Evolutionary conservation across 192 early-diverging fungal species (phyloP), one percentile per base, ranked within the genome.

Genomic region (Mortierella claussenii): DNA sequence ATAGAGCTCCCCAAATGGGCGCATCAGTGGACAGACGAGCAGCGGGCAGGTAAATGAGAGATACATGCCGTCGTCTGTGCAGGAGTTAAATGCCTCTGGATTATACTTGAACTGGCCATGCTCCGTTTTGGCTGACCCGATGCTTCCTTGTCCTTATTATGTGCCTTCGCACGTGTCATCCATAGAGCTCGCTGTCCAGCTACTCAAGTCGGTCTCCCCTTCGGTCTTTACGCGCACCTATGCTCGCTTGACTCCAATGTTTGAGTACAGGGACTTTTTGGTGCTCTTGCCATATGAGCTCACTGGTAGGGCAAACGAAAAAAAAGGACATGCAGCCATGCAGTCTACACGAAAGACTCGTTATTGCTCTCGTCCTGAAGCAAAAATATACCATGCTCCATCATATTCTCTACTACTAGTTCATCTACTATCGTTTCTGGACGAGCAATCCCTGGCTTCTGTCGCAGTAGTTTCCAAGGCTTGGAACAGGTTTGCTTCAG

Each of bases 401-500:
- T 27, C 15, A 2, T 13, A 36, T 10, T 13, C 37, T 40, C 37
- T 40, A 40, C 13, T 40, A 40, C 37, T 40, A 48, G 49, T 87
- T 4, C 78, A 86, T 30, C 75, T 92, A 30, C 78, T 91, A 15
- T 67, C 81, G 4, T 84, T 82, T 47, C 43, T 84, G 13, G 86
- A 87, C 57, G 68, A 76, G 34, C 53, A 51, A 24, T 82, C 92
- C 1, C 45, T 91, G 23, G 64, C 65, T 23, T 66, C 74, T 11
- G 79, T 80, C 8, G 73, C 73, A 31, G 59, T 65, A 32, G 89
- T 92, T 20, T 92, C 88, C 2, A 70, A 70, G 30, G 57, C 81
- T 62, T 92, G 90, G 90, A 78, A 74, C 28, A 68, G 69, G 62
- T 63, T 88, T n/a, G 85, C 85, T 12, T 66, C 68, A 17, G 92